Percentiles rank a stretch among this genome's conserved stretches.
Evolutionary conservation across 345 rosid species (phyloP).

Genomic region (Ceriops tagal): DNA sequence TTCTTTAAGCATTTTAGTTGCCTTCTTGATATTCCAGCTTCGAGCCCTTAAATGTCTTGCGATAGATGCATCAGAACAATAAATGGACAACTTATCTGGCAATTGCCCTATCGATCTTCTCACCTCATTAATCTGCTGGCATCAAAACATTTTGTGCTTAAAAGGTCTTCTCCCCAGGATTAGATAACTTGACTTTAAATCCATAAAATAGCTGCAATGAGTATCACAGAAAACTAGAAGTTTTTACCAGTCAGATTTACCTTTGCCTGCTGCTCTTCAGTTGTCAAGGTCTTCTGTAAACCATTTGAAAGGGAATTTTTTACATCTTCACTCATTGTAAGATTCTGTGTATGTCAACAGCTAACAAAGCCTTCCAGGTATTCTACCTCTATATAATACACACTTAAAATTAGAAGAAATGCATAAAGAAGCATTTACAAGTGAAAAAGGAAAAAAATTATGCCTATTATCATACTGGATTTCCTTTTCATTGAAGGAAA

Average conservation of each 20-base stretch:
- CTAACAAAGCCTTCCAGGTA: slow-evolving; percentile 5
- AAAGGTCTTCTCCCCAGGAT: slow-evolving; percentile 4
- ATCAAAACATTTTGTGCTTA: slow-evolving; percentile 2
- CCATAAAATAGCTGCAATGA: neutral
- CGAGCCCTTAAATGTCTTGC: slow-evolving; percentile 67
- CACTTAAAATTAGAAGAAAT: too few species aligned
- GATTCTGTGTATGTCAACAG: slow-evolving; percentile 13
- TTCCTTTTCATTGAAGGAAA: too few species aligned
- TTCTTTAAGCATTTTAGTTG: slow-evolving; percentile 88
- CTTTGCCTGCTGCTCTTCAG: slow-evolving; percentile 65
- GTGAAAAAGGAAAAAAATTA: too few species aligned
- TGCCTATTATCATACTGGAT: too few species aligned
- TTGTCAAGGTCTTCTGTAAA: slow-evolving; percentile 38
- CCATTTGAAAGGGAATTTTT: slow-evolving; percentile 48
- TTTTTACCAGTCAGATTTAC: slow-evolving; percentile 26
- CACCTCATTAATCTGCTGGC: slow-evolving; percentile 61
- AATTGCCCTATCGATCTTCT: slow-evolving; percentile 55
- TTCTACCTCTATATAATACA: neutral
- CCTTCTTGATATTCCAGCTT: slow-evolving; percentile 89
- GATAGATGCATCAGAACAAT: slow-evolving; percentile 67
- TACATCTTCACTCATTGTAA: slow-evolving; percentile 44
- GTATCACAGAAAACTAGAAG: neutral
- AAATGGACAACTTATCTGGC: slow-evolving; percentile 54
- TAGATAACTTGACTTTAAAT: neutral
- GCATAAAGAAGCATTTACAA: too few species aligned